A percentile compares a stretch with the other conserved stretches of the same genome.
These are phyloP conservation scores for Arthrobotrys sinensis DNA, from an alignment of 2,329 filamentous ascomycete species.

Conservation along the genomic window DNA sequence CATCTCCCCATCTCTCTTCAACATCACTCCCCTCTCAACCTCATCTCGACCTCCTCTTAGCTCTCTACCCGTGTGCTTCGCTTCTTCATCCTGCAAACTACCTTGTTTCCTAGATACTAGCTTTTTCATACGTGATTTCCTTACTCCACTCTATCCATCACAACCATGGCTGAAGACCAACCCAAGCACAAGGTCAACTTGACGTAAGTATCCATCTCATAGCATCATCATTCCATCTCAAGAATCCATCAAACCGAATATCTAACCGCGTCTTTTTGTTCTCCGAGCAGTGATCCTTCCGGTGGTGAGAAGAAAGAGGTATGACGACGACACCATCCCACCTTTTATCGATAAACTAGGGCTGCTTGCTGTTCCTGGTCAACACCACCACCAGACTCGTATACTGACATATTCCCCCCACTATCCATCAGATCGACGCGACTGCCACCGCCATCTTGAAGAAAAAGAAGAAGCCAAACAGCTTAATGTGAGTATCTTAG, in stretches of 20 bases:
- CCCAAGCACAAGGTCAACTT: slow-evolving; percentile 80
- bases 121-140: slow-evolving; percentile 29
- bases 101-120: slow-evolving; percentile 22
- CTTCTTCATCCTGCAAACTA: background rate
- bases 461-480: slow-evolving; percentile 99
- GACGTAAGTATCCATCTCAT: slow-evolving; percentile 74
- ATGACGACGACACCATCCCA: slow-evolving; percentile 67
- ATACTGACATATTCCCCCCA: slow-evolving; percentile 66
- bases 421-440: slow-evolving; percentile 80
- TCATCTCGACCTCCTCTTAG: slow-evolving; percentile 12
- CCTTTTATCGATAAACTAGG: slow-evolving; percentile 63
- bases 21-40: background rate
- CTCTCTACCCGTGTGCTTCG: too few relatives aligned
- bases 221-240: slow-evolving; percentile 34
- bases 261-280: slow-evolving; percentile 63
- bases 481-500: slow-evolving; percentile 81
- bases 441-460: slow-evolving; percentile 96
- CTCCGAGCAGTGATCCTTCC: slow-evolving; percentile 80
- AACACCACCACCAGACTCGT: slow-evolving; percentile 60
- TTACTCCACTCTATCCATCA: slow-evolving; percentile 15
- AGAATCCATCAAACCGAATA: slow-evolving; percentile 18
- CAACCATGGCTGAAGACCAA: slow-evolving; percentile 64
- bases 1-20: slow-evolving; percentile 17
- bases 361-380: slow-evolving; percentile 27
- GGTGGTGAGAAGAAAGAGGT: slow-evolving; percentile 89